Percentiles rank a stretch among this genome's conserved stretches.
phyloP scores from a whole-genome alignment of 345 rosid species.

The Atalantia buxifolia region DNA sequence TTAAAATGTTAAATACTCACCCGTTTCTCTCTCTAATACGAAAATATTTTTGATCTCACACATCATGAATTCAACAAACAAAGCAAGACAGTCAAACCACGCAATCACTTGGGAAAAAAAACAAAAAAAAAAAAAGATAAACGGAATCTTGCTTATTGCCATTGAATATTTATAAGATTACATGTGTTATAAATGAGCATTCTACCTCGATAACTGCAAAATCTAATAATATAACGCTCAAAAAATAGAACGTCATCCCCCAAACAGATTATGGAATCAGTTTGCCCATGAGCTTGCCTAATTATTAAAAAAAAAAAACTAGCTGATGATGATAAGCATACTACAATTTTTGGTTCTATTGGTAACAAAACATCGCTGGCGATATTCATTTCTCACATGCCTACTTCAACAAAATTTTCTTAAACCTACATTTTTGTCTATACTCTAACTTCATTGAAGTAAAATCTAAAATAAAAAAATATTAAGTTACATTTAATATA shows the following conservation, averaged over 20 bases:
- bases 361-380: neutral
- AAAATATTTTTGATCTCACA: neutral
- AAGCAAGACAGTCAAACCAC: neutral
- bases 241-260: neutral
- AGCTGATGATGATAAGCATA: neutral
- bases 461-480: too few relatives aligned
- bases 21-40: neutral
- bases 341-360: neutral
- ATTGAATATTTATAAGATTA: neutral
- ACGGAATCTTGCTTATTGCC: too few relatives aligned
- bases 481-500: too few relatives aligned
- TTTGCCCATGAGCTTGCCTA: neutral
- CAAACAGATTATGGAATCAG: neutral
- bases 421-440: too few relatives aligned
- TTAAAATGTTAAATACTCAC: neutral
- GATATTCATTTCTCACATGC: neutral
- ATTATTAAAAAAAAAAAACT: neutral
- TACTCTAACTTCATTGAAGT: too few relatives aligned
- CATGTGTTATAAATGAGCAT: too few relatives aligned
- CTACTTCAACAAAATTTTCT: too few relatives aligned
- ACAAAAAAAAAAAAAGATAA: too few relatives aligned
- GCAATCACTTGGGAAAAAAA: too few relatives aligned
- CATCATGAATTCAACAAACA: neutral
- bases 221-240: neutral
- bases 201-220: neutral